A percentile compares a stretch with the other conserved stretches of the same genome.
Conservation (phyloP, 2,329 filamentous ascomycete species). For the Arthrinium phaeospermum region DNA sequence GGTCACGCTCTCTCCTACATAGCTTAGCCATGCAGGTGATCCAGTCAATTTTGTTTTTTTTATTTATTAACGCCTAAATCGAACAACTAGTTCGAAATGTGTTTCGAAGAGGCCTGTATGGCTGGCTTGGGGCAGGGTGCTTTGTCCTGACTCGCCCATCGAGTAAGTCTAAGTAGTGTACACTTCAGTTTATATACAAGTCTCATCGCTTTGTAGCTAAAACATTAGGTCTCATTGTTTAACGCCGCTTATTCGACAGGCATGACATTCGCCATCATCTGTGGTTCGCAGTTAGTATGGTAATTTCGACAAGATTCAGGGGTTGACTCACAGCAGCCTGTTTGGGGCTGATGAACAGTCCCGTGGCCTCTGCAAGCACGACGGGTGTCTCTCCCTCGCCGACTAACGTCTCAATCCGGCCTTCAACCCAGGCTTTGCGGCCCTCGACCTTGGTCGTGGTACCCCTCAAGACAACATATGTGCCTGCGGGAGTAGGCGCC, state of each 20-base stretch:
- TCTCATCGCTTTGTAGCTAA: not conserved
- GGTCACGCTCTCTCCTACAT: not conserved
- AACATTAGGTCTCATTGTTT: not conserved
- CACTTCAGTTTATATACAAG: not conserved
- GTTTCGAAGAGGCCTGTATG: not conserved
- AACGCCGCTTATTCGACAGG: slow-evolving; percentile 6
- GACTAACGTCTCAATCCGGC: slow-evolving; percentile 79
- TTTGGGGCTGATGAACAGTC: slow-evolving; percentile 87
- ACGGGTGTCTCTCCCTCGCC: slow-evolving; percentile 65
- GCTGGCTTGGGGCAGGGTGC: not conserved
- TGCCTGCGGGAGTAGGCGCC: slow-evolving; percentile 75
- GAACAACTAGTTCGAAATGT: not conserved
- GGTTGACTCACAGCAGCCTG: slow-evolving; percentile 70
- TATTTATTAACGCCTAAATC: not conserved
- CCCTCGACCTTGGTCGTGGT: slow-evolving; percentile 87
- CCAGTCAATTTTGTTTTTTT: not conserved
- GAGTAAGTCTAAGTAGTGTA: not conserved
- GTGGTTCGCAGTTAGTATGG: not conserved
- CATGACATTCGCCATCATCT: slow-evolving; percentile 43
- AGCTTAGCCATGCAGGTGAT: not conserved
- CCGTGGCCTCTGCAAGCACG: slow-evolving; percentile 81
- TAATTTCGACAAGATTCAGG: not conserved
- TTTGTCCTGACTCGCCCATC: not conserved
- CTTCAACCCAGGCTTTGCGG: slow-evolving; percentile 92
- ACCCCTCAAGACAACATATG: slow-evolving; percentile 79